Evolutionary conservation across 805 yeast species (phyloP), one percentile per base, ranked within the genome.

Genomic region (Ogataea thermomethanolica): DNA sequence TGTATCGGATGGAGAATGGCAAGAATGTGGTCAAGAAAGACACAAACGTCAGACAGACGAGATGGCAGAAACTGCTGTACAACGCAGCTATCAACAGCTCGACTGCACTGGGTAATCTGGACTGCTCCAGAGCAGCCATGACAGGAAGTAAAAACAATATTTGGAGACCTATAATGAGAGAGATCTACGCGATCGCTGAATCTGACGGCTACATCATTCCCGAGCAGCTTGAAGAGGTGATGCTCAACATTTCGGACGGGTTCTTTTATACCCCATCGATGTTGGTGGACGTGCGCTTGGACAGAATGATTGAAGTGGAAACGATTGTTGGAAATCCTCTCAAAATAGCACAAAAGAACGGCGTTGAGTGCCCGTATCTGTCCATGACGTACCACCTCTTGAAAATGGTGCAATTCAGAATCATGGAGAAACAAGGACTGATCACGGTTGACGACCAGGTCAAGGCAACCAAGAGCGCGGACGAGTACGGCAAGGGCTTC

Each of bases 381-480:
- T 60, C 67, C 0, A 63, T 76, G 51, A 54, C 84, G 33, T 84
- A 84, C 56, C 60, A 67, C 23, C 63, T 84, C 35, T 67, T 84
- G 40, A 67, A 71, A 31, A 68, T 82, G 55, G 69, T 74, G 34
- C 93, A 84, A 61, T 74, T 76, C 52, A 64, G 73, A 44, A 60
- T 78, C 29, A 76, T 75, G 58, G 91, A 84, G 54, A 55, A 64
- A 29, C 61, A 46, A 10, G 85, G 84, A 0, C 43, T 64, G 24
- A 45, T 71, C 31, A 49, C 39, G 3, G 53, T 71, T 7, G 57
- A 66, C 28, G 56, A 58, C n/a, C 13, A 33, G 7, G 26, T 29
- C 22, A 30, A 25, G 30, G 35, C 29, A 33, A 29, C 14, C 27
- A 35, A 41, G 27, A 29, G n/a, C 7, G 34, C 35, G n/a, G 38